These are phyloP conservation scores for Ailanthus altissimus DNA, from an alignment of 345 rosid genomes.

Conservation along the genomic window DNA sequence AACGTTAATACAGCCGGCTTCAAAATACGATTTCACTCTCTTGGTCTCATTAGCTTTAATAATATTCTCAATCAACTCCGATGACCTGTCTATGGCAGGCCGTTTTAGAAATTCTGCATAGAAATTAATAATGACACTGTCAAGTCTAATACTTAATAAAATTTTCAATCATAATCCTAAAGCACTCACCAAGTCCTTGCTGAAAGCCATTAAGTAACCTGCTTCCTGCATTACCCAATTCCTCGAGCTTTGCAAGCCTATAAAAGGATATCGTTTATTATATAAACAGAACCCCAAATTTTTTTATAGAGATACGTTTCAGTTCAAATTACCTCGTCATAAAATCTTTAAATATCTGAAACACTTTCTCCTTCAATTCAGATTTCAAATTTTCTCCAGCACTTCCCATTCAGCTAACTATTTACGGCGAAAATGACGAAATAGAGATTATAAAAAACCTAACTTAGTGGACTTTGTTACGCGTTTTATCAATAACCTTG, in stretches of 20 bases:
- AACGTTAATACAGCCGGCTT: slow-evolving; percentile 51
- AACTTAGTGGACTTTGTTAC: not conserved
- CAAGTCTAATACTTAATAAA: not conserved
- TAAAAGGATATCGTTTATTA: not conserved
- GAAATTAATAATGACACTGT: slow-evolving; percentile 4
- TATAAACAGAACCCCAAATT: not conserved
- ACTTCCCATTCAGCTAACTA: slow-evolving; percentile 9
- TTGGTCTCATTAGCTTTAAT: slow-evolving; percentile 60
- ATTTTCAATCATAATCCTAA: not conserved
- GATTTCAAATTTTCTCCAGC: slow-evolving; percentile 25
- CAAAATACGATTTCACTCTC: slow-evolving; percentile 58
- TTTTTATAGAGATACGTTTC: not conserved
- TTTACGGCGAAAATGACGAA: not conserved
- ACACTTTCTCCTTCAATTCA: slow-evolving; percentile 34
- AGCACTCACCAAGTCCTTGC: slow-evolving; percentile 52
- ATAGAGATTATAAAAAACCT: not conserved
- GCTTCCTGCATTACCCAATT: slow-evolving; percentile 45
- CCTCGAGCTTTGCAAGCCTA: slow-evolving; percentile 67
- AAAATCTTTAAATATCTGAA: slow-evolving; percentile 49
- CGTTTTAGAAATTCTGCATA: slow-evolving; percentile 56
- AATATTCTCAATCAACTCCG: slow-evolving; percentile 52
- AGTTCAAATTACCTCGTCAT: slow-evolving; percentile 42
- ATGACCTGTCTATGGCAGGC: slow-evolving; percentile 48
- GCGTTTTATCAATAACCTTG: slow-evolving; percentile 9
- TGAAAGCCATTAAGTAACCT: slow-evolving; percentile 53